A percentile compares a stretch with the other conserved stretches of the same genome.
These are phyloP conservation scores for Neonectria punicea DNA, from an alignment of 2,329 filamentous ascomycete species.

Conservation along the genomic window DNA sequence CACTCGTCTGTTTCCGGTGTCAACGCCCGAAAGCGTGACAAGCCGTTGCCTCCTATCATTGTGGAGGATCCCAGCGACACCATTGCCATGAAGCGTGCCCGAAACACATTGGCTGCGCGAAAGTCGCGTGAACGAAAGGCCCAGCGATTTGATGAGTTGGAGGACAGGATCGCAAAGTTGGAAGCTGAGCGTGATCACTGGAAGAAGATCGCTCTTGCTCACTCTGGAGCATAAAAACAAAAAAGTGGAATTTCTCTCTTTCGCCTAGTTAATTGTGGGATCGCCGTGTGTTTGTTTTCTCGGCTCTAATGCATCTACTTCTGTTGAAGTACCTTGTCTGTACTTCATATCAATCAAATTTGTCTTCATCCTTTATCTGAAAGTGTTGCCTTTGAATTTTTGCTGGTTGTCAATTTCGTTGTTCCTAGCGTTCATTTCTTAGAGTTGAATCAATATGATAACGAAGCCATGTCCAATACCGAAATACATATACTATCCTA, in stretches of 20 bases:
- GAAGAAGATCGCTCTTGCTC: constrained; percentile 65
- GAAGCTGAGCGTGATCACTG: constrained; percentile 73
- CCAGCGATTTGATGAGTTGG: constrained; percentile 77
- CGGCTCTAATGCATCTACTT: constrained; percentile 1
- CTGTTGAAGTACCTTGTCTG: background rate
- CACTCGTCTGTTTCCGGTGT: constrained; percentile 79
- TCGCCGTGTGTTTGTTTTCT: constrained; percentile 18
- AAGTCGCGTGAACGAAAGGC: constrained; percentile 92
- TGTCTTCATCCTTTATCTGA: background rate
- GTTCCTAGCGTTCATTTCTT: too few relatives aligned
- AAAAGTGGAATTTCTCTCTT: constrained; percentile 47
- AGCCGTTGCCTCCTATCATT: constrained; percentile 81
- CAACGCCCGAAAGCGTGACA: constrained; percentile 78
- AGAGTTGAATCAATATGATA: background rate
- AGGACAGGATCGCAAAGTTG: constrained; percentile 77
- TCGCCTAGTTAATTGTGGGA: constrained; percentile 29
- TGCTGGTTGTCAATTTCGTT: too few relatives aligned
- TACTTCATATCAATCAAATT: constrained; percentile 3
- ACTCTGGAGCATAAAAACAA: constrained; percentile 48
- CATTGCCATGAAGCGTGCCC: constrained; percentile 89
- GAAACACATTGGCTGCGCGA: constrained; percentile 92
- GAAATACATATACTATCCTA: background rate
- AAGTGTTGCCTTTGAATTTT: too few relatives aligned
- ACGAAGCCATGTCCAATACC: background rate
- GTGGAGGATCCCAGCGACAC: constrained; percentile 79